Base-by-base conservation (phyloP, 768 basidiomycete species). In the Mycena vitilis region DNA sequence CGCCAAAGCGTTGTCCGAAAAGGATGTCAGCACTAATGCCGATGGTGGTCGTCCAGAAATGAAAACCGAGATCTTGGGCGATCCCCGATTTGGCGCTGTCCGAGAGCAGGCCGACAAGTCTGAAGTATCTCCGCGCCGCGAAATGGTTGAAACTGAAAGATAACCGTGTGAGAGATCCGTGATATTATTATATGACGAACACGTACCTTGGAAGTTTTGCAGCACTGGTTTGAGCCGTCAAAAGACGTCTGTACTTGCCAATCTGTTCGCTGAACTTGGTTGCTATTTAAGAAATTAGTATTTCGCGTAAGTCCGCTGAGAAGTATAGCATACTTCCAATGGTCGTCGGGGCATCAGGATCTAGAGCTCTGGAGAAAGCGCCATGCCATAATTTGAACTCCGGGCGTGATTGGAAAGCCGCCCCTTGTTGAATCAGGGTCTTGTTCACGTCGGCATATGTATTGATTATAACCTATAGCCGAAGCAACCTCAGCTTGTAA, bases 401-500 rank as follows among this genome's bases (percentile, higher is more conserved):
- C 1, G 66, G 66, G 15, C 66, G 66, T 45, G 66, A 67, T 20
- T 67, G 66, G 57, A 67, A 67, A 22, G 66, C 66, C 6, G 66
- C 66, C 15, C 66, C 66, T 42, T 61, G 66, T 67, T 67, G 66
- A 20, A 61, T 67, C 53, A 67, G 66, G 1, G 66, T 67, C 47
- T 67, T 67, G 51, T 61, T 61, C 37, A 67, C 60, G 11, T 34
- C 59, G 12, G 34, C 52, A 25, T 60, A 56, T 20, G 66, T 67
- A 53, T 61, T 67, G 37, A 67, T 67, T 9, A 67, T 67, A 18
- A 67, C 48, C 66, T 67, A 22, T 30, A 34, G 44, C 23, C 16
- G 16, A 38, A 52, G 22, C 12, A 18, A 7, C 8, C 5, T 67
- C 53, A 55, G 34, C 15, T 4, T 15, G 13, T 10, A 20, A 47